Evolutionary conservation across 2,329 filamentous ascomycete species (phyloP).

Genomic region (Ceratocystis ficicola): DNA sequence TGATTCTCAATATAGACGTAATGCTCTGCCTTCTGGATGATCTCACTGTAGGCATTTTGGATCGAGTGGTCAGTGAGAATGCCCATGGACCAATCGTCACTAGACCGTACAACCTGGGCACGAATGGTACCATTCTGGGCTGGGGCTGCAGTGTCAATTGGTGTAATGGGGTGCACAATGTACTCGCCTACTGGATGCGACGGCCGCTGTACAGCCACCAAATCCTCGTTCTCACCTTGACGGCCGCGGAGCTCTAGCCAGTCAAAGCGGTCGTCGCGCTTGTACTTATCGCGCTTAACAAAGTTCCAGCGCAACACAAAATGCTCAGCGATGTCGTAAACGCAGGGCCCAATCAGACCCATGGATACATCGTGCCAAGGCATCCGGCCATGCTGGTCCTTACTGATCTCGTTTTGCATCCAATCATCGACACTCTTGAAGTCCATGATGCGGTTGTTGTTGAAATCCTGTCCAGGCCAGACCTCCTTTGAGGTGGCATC

Average conservation of each 20-base stretch:
- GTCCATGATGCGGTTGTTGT: constrained; percentile 94
- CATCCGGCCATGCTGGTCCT: constrained; percentile 87
- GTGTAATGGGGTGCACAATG: constrained; percentile 61
- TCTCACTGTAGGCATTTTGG: constrained; percentile 72
- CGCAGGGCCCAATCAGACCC: constrained; percentile 76
- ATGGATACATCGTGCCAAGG: constrained; percentile 96
- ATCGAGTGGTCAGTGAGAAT: constrained; percentile 76
- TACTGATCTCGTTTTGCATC: constrained; percentile 85
- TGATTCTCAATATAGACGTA: constrained; percentile 98
- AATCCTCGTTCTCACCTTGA: constrained; percentile 65
- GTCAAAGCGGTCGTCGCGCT: constrained; percentile 69
- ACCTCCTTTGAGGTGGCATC: constrained; percentile 69
- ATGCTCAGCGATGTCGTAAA: constrained; percentile 91
- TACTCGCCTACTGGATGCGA: constrained; percentile 85
- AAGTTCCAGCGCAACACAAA: constrained; percentile 96
- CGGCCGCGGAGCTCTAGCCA: constrained; percentile 74
- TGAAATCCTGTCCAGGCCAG: constrained; percentile 94
- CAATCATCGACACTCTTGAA: constrained; percentile 84
- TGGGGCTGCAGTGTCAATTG: constrained; percentile 53
- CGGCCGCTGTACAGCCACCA: constrained; percentile 78
- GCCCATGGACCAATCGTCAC: constrained; percentile 85
- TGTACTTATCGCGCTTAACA: constrained; percentile 94
- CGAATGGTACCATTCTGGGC: constrained; percentile 60
- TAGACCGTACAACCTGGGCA: constrained; percentile 80
- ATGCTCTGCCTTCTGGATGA: constrained; percentile 79